Evolutionary conservation across 495 filamentous ascomycete genomes (phyloP).

Genomic region (Amphirosellinia nigrospora): DNA sequence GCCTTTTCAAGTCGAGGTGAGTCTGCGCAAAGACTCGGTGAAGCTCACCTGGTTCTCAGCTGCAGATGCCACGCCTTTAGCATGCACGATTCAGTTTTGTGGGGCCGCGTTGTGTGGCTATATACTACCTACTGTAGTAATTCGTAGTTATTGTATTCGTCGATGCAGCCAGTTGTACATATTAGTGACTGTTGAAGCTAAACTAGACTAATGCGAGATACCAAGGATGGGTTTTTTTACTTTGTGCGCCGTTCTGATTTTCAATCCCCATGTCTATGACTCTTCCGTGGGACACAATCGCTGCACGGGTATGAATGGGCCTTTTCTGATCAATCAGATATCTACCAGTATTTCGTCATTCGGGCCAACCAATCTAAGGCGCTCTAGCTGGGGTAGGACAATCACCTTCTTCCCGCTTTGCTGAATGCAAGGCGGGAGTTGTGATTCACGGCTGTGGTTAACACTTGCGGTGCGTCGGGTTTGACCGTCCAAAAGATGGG

Average conservation of each 20-base stretch:
- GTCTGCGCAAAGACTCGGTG: constrained; percentile 26
- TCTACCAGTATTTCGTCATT: background rate
- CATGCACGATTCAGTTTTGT: constrained; percentile 9
- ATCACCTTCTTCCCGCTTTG: constrained; percentile 1
- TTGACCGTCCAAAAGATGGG: background rate
- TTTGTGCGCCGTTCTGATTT: background rate
- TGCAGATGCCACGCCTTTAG: constrained; percentile 20
- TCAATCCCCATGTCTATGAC: constrained; percentile 4
- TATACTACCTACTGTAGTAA: background rate
- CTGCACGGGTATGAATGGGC: background rate
- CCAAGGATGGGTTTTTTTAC: background rate
- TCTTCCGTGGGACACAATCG: background rate
- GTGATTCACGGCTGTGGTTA: constrained; percentile 14
- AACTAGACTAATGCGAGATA: background rate
- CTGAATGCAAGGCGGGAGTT: constrained; percentile 2
- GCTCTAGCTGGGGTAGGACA: background rate
- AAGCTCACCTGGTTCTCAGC: constrained; percentile 24
- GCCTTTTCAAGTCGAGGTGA: constrained; percentile 1
- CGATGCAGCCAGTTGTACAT: background rate
- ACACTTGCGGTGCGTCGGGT: constrained; percentile 7
- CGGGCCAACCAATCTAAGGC: background rate
- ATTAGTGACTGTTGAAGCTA: constrained; percentile 15
- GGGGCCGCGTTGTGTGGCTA: background rate
- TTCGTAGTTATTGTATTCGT: background rate
- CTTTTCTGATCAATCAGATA: constrained; percentile 11